These are phyloP conservation scores for Durusdinium trenchii DNA, from an alignment of 73 alveolate species.

Conservation along the genomic window DNA sequence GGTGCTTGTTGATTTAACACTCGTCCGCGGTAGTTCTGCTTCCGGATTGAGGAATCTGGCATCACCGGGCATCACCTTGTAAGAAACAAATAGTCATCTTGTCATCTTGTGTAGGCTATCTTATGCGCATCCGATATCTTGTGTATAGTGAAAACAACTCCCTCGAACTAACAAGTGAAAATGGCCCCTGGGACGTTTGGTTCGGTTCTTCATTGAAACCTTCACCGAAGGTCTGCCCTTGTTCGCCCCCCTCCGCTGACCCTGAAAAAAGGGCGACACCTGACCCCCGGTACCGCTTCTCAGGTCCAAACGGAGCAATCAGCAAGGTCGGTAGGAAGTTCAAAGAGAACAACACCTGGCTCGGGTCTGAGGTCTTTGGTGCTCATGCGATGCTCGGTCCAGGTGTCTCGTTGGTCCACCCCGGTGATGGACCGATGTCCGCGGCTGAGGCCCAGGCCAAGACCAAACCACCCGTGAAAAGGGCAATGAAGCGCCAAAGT, in stretches of 20 bases:
- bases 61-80: too few species aligned
- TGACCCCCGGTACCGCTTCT: neutral
- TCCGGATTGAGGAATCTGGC: too few species aligned
- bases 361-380: neutral
- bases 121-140: too few species aligned
- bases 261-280: neutral
- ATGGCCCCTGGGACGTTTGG: too few species aligned
- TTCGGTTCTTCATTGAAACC: too few species aligned
- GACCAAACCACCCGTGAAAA: constrained; percentile 39
- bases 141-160: too few species aligned
- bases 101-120: too few species aligned
- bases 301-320: constrained; percentile 62
- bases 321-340: constrained; percentile 46
- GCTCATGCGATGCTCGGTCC: neutral
- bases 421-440: neutral
- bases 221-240: neutral
- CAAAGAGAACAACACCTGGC: constrained; percentile 52
- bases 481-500: constrained; percentile 42
- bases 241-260: neutral
- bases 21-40: too few species aligned
- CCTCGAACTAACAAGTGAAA: too few species aligned
- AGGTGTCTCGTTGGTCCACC: neutral
- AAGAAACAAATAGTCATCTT: too few species aligned
- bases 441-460: neutral
- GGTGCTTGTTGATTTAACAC: too few species aligned